Percentiles rank a stretch among this genome's conserved stretches.
Conservation (phyloP, 2,329 filamentous ascomycete species). For the Dothiorella sarmentorum region DNA sequence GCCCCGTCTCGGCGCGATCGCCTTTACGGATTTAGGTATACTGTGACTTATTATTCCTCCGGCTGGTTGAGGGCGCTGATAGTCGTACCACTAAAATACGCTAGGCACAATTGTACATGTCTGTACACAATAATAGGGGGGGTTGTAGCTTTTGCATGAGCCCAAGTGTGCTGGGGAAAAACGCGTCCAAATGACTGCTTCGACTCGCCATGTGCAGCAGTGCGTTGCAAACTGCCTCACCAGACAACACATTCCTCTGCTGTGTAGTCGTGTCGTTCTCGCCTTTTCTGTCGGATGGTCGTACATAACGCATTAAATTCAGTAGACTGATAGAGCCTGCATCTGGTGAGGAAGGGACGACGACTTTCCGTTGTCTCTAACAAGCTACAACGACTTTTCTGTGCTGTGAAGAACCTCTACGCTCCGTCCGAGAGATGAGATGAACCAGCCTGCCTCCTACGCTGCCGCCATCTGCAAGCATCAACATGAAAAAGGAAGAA, state of each 20-base stretch:
- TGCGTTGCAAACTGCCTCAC: too few species aligned
- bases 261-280: too few species aligned
- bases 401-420: constrained; percentile 17
- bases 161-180: too few species aligned
- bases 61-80: neutral
- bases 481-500: constrained; percentile 17
- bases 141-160: too few species aligned
- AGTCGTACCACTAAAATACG: neutral
- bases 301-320: constrained; percentile 15
- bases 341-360: constrained; percentile 13
- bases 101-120: neutral
- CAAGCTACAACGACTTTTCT: constrained; percentile 17
- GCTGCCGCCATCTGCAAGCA: constrained; percentile 17
- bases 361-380: constrained; percentile 17
- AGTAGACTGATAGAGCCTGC: constrained; percentile 8
- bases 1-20: too few species aligned
- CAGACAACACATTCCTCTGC: too few species aligned
- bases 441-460: constrained; percentile 17
- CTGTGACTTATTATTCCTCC: too few species aligned
- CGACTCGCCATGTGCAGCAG: too few species aligned
- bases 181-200: too few species aligned
- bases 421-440: constrained; percentile 17
- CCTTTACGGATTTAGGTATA: too few species aligned
- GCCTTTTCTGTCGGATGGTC: neutral
- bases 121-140: too few species aligned